These are phyloP conservation scores for Chrysoporthe puriensis DNA, from an alignment of 2,329 filamentous ascomycete species.

Conservation along the genomic window DNA sequence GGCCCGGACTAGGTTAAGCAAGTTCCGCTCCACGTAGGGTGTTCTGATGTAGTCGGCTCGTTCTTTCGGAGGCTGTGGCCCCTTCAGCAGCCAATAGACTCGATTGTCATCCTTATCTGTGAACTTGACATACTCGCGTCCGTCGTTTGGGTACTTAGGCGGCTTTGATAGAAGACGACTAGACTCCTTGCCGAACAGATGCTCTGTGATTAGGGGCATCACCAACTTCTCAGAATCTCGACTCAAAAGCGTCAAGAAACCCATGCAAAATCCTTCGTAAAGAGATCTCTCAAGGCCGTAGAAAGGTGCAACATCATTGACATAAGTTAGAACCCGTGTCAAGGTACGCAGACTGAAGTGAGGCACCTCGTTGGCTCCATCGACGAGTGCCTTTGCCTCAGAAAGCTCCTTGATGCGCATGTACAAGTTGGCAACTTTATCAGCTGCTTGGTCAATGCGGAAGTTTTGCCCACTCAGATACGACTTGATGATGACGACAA, in stretches of 20 bases:
- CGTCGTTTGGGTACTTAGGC: constrained; percentile 77
- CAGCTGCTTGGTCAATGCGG: constrained; percentile 72
- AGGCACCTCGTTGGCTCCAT: constrained; percentile 92
- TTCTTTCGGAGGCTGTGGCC: constrained; percentile 66
- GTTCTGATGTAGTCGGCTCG: constrained; percentile 95
- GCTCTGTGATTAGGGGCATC: constrained; percentile 76
- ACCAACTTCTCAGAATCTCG: constrained; percentile 79
- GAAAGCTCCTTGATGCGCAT: constrained; percentile 83
- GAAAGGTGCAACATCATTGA: constrained; percentile 78
- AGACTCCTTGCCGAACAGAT: constrained; percentile 73
- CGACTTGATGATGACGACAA: constrained; percentile 84
- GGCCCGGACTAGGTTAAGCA: constrained; percentile 91
- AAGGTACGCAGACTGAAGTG: constrained; percentile 96
- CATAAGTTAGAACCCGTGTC: constrained; percentile 87
- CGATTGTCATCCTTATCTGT: constrained; percentile 65
- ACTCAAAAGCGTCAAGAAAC: constrained; percentile 88
- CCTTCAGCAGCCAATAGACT: constrained; percentile 89
- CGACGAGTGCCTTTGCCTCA: constrained; percentile 82
- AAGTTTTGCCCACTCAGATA: constrained; percentile 77
- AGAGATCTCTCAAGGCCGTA: constrained; percentile 86
- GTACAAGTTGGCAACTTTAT: constrained; percentile 86
- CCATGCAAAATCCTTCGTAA: constrained; percentile 97
- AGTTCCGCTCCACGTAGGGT: constrained; percentile 89
- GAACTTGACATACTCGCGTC: constrained; percentile 78
- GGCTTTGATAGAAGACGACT: constrained; percentile 75